Evolutionary conservation across 2,329 filamentous ascomycete species (phyloP).

Genomic region (Cladorrhinum sp.): DNA sequence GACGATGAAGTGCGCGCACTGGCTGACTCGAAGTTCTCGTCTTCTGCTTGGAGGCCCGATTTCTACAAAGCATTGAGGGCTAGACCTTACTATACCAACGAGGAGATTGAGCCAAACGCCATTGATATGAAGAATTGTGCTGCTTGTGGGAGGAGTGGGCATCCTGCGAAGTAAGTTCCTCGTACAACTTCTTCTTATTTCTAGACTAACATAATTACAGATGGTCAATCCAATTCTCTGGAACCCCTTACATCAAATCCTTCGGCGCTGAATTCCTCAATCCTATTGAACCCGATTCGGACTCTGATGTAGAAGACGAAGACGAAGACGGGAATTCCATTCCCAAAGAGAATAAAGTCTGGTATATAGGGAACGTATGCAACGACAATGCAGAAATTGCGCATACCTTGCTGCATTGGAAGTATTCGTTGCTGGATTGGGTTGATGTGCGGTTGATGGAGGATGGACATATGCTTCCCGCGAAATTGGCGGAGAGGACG

Average conservation of each 20-base stretch:
- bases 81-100: slow-evolving; percentile 58
- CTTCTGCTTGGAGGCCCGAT: slow-evolving; percentile 64
- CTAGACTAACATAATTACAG: background rate
- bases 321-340: slow-evolving; percentile 40
- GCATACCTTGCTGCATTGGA: slow-evolving; percentile 74
- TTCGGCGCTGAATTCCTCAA: slow-evolving; percentile 48
- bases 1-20: slow-evolving; percentile 68
- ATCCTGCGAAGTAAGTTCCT: slow-evolving; percentile 60
- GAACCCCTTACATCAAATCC: slow-evolving; percentile 62
- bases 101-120: slow-evolving; percentile 37
- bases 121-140: slow-evolving; percentile 50
- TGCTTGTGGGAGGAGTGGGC: slow-evolving; percentile 67
- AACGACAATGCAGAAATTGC: slow-evolving; percentile 60
- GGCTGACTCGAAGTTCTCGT: slow-evolving; percentile 68
- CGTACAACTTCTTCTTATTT: background rate
- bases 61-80: slow-evolving; percentile 66
- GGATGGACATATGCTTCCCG: slow-evolving; percentile 55
- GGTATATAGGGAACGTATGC: slow-evolving; percentile 41
- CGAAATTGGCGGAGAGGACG: slow-evolving; percentile 58
- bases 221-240: slow-evolving; percentile 53
- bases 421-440: slow-evolving; percentile 68
- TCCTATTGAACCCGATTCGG: slow-evolving; percentile 47
- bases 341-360: slow-evolving; percentile 38
- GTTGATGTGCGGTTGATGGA: slow-evolving; percentile 60
- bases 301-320: slow-evolving; percentile 26